Base-by-base conservation (phyloP, 768 basidiomycete genomes). In the Naganishia onofrii region DNA sequence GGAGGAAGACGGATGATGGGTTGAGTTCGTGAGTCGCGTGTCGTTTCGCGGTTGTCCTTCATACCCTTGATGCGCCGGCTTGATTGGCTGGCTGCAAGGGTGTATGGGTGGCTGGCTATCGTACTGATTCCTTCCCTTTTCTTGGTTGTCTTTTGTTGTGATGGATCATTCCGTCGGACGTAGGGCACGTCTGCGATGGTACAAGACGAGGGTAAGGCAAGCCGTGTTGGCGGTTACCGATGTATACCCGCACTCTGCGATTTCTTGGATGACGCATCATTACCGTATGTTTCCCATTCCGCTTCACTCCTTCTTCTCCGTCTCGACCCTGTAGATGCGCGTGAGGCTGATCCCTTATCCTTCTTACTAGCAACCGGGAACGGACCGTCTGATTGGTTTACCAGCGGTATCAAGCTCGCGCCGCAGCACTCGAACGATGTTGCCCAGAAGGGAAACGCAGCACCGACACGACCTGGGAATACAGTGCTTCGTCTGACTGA, bases 191-290 rank as follows among this genome's bases (percentile, higher is more conserved):
- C 52, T 72, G 44, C 65, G 29, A 17, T 74, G 73, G 73, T 74
- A 70, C 44, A 32, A 63, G 38, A 29, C 46, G 29, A 69, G 73
- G 42, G 70, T 72, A 48, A 55, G 71, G 36, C 55, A 69, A 36
- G 73, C 51, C 19, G 26, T 67, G 12, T 36, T 58, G 13, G 31
- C 52, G 23, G 38, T 69, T 36, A 23, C 23, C 54, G 44, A 67
- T 57, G 54, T 60, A 15, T 74, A 68, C 63, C 73, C 73, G 15
- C 26, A 55, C 19, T 55, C 69, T 8, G 34, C 53, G 31, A 56
- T 74, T 23, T 58, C 70, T 34, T 74, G 73, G 73, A 42, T 72
- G 7, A 68, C 71, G 21, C 71, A 74, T 69, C 69, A 71, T 56
- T 74, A 74, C 53, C 73, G 73, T 74, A 36, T 58, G 73, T 69